Evolutionary conservation across 2,329 filamentous ascomycete species (phyloP).

Genomic region (Nigrospora oryzae): DNA sequence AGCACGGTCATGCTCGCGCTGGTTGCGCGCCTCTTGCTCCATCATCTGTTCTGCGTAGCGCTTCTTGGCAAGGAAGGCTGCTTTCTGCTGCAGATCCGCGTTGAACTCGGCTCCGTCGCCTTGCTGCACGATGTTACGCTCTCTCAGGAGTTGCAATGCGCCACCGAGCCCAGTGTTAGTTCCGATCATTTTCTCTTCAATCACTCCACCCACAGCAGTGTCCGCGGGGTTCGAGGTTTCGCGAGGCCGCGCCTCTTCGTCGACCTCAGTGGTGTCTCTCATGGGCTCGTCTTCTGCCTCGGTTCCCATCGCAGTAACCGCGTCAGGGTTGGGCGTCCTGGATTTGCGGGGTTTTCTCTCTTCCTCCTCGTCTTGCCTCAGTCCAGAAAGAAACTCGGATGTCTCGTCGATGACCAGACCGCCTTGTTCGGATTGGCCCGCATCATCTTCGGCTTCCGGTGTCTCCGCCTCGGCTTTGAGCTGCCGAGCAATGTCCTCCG

Average conservation of each 20-base stretch:
- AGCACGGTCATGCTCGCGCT: slow-evolving; percentile 81
- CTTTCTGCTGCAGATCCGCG: slow-evolving; percentile 58
- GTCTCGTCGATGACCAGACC: slow-evolving; percentile 94
- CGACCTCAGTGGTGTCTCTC: slow-evolving; percentile 39
- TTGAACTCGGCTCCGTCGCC: slow-evolving; percentile 56
- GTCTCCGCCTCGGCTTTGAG: slow-evolving; percentile 56
- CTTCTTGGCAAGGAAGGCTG: slow-evolving; percentile 75
- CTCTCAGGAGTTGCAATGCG: slow-evolving; percentile 72
- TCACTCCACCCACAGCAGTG: slow-evolving; percentile 63
- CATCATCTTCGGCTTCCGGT: slow-evolving; percentile 40
- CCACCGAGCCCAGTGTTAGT: slow-evolving; percentile 74
- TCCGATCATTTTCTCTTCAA: slow-evolving; percentile 74
- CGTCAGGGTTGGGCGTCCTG: slow-evolving; percentile 25
- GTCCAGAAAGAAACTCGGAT: slow-evolving; percentile 82
- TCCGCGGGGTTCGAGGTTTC: slow-evolving; percentile 31
- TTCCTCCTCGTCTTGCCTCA: slow-evolving; percentile 57
- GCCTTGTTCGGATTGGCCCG: slow-evolving; percentile 24
- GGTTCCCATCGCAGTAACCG: slow-evolving; percentile 34
- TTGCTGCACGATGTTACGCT: slow-evolving; percentile 71
- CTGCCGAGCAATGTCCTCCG: slow-evolving; percentile 79
- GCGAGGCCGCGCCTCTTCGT: slow-evolving; percentile 35
- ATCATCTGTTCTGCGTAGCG: slow-evolving; percentile 64
- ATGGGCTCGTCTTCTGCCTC: slow-evolving; percentile 36
- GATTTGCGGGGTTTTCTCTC: slow-evolving; percentile 43
- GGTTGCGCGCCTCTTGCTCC: slow-evolving; percentile 68